These are phyloP conservation scores for Coniferiporia sulphurascens DNA, from an alignment of 1,284 basidiomycete species.

Conservation along the genomic window DNA sequence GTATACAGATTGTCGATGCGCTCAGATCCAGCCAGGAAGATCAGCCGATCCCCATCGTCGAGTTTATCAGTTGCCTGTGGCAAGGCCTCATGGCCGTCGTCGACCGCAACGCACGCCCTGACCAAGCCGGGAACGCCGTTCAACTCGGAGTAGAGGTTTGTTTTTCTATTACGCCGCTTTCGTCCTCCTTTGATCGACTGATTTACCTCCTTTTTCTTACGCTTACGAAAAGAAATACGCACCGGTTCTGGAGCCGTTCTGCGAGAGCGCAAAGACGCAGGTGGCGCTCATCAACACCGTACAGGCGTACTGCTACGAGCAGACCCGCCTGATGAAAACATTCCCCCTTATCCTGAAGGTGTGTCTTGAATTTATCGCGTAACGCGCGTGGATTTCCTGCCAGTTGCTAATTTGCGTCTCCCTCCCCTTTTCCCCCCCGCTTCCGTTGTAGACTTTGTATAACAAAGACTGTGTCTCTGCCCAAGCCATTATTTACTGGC, in stretches of 20 bases:
- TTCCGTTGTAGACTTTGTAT: conserved; percentile 69
- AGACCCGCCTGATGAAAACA: conserved; percentile 88
- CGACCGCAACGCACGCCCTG: conserved; percentile 83
- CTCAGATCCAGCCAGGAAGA: conserved; percentile 70
- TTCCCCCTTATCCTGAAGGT: conserved; percentile 93
- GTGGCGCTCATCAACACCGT: conserved; percentile 90
- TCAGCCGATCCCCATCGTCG: conserved; percentile 70
- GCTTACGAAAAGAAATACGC: conserved; percentile 77
- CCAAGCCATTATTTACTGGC: conserved; percentile 96
- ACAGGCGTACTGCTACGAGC: conserved; percentile 92
- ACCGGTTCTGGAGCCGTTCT: conserved; percentile 85
- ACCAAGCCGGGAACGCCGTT: conserved; percentile 84
- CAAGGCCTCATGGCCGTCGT: conserved; percentile 82
- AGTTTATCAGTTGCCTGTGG: conserved; percentile 88
- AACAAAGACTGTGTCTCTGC: conserved; percentile 93
- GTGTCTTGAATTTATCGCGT: conserved; percentile 15
- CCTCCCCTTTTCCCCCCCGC: conserved; percentile 7
- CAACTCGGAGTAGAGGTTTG: conserved; percentile 79
- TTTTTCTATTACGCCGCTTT: conserved; percentile 11
- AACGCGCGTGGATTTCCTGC: too few relatives aligned
- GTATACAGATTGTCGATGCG: conserved; percentile 61
- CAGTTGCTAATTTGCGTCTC: not conserved
- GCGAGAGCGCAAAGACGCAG: conserved; percentile 80
- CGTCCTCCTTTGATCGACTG: conserved; percentile 1
- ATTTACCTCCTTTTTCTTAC: conserved; percentile 9